Evolutionary conservation across 208 protist genomes (phyloP), one percentile per base, ranked within the genome.

Genomic region (Wallacemonas collosoma): DNA sequence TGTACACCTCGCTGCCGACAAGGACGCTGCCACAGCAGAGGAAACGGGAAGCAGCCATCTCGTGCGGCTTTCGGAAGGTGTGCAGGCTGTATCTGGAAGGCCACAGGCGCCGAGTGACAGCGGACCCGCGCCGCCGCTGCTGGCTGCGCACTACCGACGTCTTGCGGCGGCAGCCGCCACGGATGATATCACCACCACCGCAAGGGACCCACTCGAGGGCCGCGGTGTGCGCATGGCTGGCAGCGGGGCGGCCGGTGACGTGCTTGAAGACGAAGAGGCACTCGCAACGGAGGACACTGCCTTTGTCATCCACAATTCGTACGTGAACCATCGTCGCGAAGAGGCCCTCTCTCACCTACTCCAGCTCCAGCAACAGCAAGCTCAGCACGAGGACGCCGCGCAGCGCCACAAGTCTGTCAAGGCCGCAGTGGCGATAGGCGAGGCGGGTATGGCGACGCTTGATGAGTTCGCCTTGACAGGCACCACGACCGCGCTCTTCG

Each of bases 261-360:
- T 41, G 9, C 12, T 65, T 36, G 54, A 64, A 43, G 73, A 58
- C 45, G 60, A 69, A 35, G 58, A 41, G 35, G 50, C 70, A 3
- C 57, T 75, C 2, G 63, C 45, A 12, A 64, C 36, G 38, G 69
- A 75, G 64, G 36, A 64, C 8, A 74, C 82, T n/a, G 69, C 77
- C 38, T 47, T 57, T 5, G 77, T 90, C 38, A 81, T 90, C 48
- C 78, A 90, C 60, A 68, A 77, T 1, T 81, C 76, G 58, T 83
- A 90, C 70, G 70, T 75, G 38, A 39, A 79, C 55, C 76, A 79
- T 11, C 85, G 85, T 40, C 79, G 73, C 57, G 80, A 76, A 35
- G 76, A 87, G 50, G 81, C 82, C 2, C 43, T 87, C 65, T 53
- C 75, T 39, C 54, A 68, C 17, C 73, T 90, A 11, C 62, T 79